These are phyloP conservation scores for Gastrolobium bilobum DNA, from an alignment of 306 rosid species.

Conservation along the genomic window DNA sequence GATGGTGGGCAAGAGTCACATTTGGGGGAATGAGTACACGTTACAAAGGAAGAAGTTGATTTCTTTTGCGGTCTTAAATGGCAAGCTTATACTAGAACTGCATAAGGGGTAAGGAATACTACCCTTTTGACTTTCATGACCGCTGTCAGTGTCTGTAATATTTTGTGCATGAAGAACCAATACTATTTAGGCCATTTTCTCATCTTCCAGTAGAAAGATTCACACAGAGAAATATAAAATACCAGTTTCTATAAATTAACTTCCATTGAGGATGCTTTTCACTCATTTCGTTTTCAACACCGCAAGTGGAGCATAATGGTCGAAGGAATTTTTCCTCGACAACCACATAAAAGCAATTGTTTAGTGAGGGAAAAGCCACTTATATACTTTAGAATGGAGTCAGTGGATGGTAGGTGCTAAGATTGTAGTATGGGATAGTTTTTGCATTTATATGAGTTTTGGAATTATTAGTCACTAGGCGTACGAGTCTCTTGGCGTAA, in stretches of 20 bases:
- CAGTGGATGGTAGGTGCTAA: slow-evolving; percentile 39
- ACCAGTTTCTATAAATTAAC: slow-evolving; percentile 20
- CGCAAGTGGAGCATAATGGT: slow-evolving; percentile 46
- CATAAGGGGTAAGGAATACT: slow-evolving; percentile 24
- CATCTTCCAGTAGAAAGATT: slow-evolving; percentile 39
- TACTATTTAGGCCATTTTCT: slow-evolving; percentile 32
- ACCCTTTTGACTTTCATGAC: slow-evolving; percentile 18
- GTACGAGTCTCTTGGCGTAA: too few species aligned
- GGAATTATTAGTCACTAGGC: too few species aligned
- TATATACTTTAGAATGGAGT: slow-evolving; percentile 26
- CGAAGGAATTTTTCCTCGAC: slow-evolving; percentile 14
- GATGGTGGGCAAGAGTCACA: slow-evolving; percentile 63
- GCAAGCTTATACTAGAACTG: slow-evolving; percentile 60
- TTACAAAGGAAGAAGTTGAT: slow-evolving; percentile 59
- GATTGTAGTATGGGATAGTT: slow-evolving; percentile 41
- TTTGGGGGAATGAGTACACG: slow-evolving; percentile 60
- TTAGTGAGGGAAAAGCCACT: slow-evolving; percentile 28
- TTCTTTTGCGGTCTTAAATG: slow-evolving; percentile 65
- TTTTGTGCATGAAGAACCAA: not conserved
- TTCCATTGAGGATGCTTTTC: slow-evolving; percentile 41
- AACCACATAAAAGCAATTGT: slow-evolving; percentile 34
- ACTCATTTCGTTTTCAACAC: slow-evolving; percentile 50
- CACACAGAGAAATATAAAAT: slow-evolving; percentile 21
- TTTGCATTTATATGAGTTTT: slow-evolving; percentile 28
- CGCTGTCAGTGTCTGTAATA: not conserved